These are phyloP conservation scores for Myxozyma geophila DNA, from an alignment of 805 yeast genomes.

Conservation along the genomic window DNA sequence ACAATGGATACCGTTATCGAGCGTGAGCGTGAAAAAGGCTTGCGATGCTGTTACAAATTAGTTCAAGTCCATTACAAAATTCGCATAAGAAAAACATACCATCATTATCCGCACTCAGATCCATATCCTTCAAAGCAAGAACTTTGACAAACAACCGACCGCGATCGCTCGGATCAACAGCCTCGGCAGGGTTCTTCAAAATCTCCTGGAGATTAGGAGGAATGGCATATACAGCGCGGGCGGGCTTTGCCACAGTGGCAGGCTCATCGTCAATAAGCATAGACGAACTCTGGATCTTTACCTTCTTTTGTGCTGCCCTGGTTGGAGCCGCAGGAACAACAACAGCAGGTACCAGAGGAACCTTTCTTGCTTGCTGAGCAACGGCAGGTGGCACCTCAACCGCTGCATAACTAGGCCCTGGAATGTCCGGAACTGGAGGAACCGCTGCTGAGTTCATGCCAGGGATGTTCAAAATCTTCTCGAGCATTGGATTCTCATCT, in stretches of 20 bases:
- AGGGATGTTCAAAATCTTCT: slow-evolving; percentile 5
- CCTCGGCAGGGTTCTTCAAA: slow-evolving; percentile 8
- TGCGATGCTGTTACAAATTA: slow-evolving; percentile 41
- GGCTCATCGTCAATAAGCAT: slow-evolving; percentile 8
- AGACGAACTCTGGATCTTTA: slow-evolving; percentile 3
- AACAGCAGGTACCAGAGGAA: slow-evolving; percentile 9
- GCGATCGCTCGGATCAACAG: slow-evolving; percentile 47
- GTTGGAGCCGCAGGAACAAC: neutral
- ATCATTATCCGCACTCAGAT: slow-evolving; percentile 47
- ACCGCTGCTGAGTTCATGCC: neutral
- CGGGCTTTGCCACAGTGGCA: neutral
- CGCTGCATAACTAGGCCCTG: neutral
- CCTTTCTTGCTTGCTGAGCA: neutral
- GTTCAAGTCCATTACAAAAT: slow-evolving; percentile 37
- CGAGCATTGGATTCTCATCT: slow-evolving; percentile 7
- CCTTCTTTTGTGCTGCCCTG: neutral
- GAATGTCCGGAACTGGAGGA: neutral
- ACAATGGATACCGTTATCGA: slow-evolving; percentile 84
- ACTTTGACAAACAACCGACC: slow-evolving; percentile 54
- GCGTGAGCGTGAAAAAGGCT: slow-evolving; percentile 53
- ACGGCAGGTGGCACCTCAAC: neutral
- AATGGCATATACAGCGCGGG: neutral
- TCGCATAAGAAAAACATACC: slow-evolving; percentile 4
- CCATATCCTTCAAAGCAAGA: slow-evolving; percentile 53
- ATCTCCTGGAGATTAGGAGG: slow-evolving; percentile 5